A percentile compares a stretch with the other conserved stretches of the same genome.
These are phyloP conservation scores for Termitomyces sp. DNA, from an alignment of 768 basidiomycete genomes.

Conservation along the genomic window DNA sequence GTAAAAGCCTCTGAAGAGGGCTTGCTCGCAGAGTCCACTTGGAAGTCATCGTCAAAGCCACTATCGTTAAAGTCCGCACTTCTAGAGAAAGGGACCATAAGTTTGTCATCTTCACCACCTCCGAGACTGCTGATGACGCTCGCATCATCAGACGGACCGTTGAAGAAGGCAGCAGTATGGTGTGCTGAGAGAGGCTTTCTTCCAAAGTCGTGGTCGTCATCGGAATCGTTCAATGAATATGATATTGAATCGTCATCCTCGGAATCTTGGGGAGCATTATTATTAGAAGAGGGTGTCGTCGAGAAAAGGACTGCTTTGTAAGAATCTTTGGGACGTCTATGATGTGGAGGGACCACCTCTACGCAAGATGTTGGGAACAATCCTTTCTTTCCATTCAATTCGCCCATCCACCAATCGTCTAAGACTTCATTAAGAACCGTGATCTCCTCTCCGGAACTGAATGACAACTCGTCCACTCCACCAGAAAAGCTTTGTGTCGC, in stretches of 20 bases:
- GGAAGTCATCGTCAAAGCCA: constrained; percentile 13
- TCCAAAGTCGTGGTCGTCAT: constrained; percentile 46
- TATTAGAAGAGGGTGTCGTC: not conserved
- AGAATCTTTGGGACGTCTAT: constrained; percentile 13
- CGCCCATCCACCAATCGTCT: constrained; percentile 91
- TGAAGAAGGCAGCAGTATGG: constrained; percentile 36
- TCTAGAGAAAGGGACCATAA: constrained; percentile 14
- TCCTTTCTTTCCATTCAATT: constrained; percentile 63
- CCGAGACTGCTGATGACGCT: constrained; percentile 37
- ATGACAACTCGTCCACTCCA: constrained; percentile 72
- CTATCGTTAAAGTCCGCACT: not conserved
- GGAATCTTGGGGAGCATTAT: not conserved
- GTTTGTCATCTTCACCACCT: constrained; percentile 40
- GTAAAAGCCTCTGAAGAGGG: not conserved
- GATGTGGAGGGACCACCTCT: constrained; percentile 38
- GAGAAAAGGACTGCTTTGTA: constrained; percentile 3
- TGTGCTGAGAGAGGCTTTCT: constrained; percentile 37
- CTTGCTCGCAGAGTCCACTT: not conserved
- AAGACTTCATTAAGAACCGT: constrained; percentile 73
- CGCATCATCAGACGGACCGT: constrained; percentile 33
- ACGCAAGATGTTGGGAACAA: constrained; percentile 80
- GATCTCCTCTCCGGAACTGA: constrained; percentile 73
- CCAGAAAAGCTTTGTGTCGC: constrained; percentile 75
- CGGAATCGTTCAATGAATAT: constrained; percentile 28
- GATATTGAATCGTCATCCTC: constrained; percentile 13